Base-by-base conservation (phyloP, 768 basidiomycete genomes). In the Candolleomyces eurysporus region DNA sequence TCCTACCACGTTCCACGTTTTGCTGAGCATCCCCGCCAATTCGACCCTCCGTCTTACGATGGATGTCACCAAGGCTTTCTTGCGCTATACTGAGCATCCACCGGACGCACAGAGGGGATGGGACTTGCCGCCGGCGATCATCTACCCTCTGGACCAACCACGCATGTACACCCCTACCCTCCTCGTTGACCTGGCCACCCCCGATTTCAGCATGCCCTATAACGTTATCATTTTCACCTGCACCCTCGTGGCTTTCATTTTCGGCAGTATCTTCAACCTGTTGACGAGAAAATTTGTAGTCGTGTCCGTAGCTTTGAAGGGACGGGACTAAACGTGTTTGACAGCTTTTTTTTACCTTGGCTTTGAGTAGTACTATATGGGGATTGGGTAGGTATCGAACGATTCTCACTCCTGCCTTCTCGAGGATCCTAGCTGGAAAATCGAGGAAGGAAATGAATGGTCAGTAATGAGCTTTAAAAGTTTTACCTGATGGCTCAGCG, bases 191-290 rank as follows among this genome's bases (percentile, higher is more conserved):
- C 83, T 97, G n/a, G 90, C 96, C n/a, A 94, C 94, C 40, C 97
- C 96, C 0, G 97, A 98, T 73, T 98, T 98, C 72, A 95, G 92
- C 73, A 98, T 98, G 97, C 97, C 97, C 0, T 98, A 98, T 78
- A 99, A 98, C 76, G 96, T 98, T 51, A 98, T 98, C 74, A 98
- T 98, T 68, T 90, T 98, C 79, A 94, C 85, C 61, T 93, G 90
- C 70, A 94, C 94, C 10, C 78, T 98, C 46, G 83, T 97, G 57
- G 94, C 96, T 50, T 85, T 97, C 64, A 87, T 96, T 58, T 98
- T 99, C 74, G 97, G 96, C 60, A 92, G 87, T 67, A 75, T 96
- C 50, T 94, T 98, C 76, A 98, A 98, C 68, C 71, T 88, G 54
- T 75, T 98, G 73, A 92, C 92, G 50, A 76, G 96, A 64, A 83